Conservation (phyloP, 306 rosid species). For the Oxytropis ochrocephala region DNA sequence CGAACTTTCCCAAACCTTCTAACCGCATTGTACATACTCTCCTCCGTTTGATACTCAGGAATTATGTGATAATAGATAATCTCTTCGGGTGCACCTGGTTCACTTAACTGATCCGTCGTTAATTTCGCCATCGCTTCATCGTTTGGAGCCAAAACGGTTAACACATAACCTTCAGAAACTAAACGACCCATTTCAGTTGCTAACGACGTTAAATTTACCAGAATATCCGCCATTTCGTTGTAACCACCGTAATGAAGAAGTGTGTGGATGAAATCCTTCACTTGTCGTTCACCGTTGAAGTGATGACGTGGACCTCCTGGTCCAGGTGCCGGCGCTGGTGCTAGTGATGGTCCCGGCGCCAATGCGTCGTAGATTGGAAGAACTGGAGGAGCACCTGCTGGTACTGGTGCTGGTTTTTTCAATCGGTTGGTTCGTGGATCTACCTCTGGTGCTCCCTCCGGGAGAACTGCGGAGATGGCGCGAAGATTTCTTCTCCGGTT, state of each 20-base stretch:
- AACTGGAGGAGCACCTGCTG: constrained; percentile 79
- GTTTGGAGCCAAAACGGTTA: constrained; percentile 85
- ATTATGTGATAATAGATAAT: constrained; percentile 85
- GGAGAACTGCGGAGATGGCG: constrained; percentile 68
- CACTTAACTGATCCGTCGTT: constrained; percentile 84
- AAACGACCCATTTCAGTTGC: constrained; percentile 95
- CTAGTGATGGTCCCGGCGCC: constrained; percentile 85
- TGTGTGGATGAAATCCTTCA: constrained; percentile 87
- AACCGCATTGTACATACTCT: constrained; percentile 95
- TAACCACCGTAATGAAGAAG: constrained; percentile 91
- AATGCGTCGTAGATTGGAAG: constrained; percentile 74
- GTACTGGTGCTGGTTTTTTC: constrained; percentile 67
- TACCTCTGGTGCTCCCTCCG: constrained; percentile 93
- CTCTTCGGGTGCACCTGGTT: constrained; percentile 96
- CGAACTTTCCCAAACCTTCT: constrained; percentile 79
- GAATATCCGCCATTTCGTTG: constrained; percentile 97
- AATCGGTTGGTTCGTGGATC: constrained; percentile 88
- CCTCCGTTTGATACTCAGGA: constrained; percentile 97
- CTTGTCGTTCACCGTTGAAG: constrained; percentile 86
- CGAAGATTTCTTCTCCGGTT: constrained; percentile 69
- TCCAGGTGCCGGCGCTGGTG: constrained; percentile 96
- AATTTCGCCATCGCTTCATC: constrained; percentile 97
- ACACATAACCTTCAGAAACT: constrained; percentile 83
- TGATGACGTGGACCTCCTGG: constrained; percentile 78
- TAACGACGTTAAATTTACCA: constrained; percentile 72